Evolutionary conservation across 2,329 filamentous ascomycete species (phyloP), one percentile per base, ranked within the genome.

Genomic region (Thermoascus crustaceus): DNA sequence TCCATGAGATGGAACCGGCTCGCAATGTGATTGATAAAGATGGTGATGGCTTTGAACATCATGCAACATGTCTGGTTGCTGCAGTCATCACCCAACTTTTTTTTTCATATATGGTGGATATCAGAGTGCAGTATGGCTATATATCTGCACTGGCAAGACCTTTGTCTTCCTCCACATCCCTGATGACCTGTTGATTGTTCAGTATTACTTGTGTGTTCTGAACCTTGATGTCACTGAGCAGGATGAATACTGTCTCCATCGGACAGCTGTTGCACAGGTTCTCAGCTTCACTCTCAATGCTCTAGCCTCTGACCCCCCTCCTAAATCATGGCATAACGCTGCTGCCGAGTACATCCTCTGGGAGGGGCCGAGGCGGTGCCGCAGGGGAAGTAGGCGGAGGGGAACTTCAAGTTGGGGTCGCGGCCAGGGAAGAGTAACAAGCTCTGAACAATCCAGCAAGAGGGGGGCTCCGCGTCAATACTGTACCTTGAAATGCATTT

Each of bases 211-310:
- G 14, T 51, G 41, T 42, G 27, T 51, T 20, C 52, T 47, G 9
- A 44, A 49, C 40, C 40, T 42, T 31, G 53, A 55, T 17, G 44
- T 55, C 17, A n/a, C 44, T 38, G 30, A 23, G 22, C 40, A 41
- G 14, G 45, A 55, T 34, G 26, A 47, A 14, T 38, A 27, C 22
- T 32, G 46, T 14, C 45, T 60, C 20, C 46, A 57, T 43, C 48
- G 43, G 19, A 62, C 55, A 8, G 53, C 55, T 1, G 44, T 61
- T 4, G 48, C 46, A 7, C 51, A 60, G 38, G 35, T 59, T 14
- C 45, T 57, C 33, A 45, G 50, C 3, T 62, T 62, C 37, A 54
- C 46, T 22, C 44, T 61, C 14, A 30, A 52, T 32, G 49, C 54
- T 14, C 42, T 61, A 6, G 33, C 43, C 38, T 42, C 39, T 11